Evolutionary conservation across 208 protist species (phyloP).

Genomic region (Crithidia fasciculata): DNA sequence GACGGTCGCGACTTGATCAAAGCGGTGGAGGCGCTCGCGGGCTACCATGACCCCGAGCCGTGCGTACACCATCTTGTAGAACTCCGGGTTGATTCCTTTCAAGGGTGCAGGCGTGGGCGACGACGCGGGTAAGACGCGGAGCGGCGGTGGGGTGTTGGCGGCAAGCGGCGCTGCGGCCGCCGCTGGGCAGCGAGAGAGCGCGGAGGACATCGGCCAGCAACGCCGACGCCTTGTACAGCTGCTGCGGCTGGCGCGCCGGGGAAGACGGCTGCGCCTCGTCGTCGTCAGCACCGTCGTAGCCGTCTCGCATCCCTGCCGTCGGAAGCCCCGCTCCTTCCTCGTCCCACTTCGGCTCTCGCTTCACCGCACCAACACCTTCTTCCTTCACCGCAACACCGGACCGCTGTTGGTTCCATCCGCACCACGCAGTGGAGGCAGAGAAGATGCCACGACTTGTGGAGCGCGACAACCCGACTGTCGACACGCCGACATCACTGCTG

Average conservation of each 20-base stretch:
- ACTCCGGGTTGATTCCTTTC: slow-evolving; percentile 51
- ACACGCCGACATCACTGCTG: neutral
- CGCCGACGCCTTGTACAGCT: slow-evolving; percentile 32
- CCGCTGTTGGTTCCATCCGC: neutral
- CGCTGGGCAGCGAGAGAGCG: slow-evolving; percentile 42
- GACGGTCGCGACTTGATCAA: slow-evolving; percentile 40
- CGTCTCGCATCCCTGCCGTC: slow-evolving; percentile 5
- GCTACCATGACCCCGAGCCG: slow-evolving; percentile 78
- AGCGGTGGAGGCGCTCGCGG: slow-evolving; percentile 64
- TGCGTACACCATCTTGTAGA: slow-evolving; percentile 86
- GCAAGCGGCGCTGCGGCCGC: neutral
- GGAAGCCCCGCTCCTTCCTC: neutral
- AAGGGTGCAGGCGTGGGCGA: slow-evolving; percentile 26
- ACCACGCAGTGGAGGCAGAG: neutral
- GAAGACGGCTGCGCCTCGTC: slow-evolving; percentile 3
- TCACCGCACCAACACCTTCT: slow-evolving; percentile 5
- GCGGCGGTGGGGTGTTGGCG: slow-evolving; percentile 19
- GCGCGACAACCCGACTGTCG: too few relatives aligned
- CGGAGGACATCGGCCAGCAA: slow-evolving; percentile 46
- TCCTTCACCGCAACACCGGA: slow-evolving; percentile 2
- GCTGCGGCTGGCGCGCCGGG: slow-evolving; percentile 6
- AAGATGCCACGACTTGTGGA: neutral
- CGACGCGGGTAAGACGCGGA: slow-evolving; percentile 15
- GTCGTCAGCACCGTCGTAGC: neutral
- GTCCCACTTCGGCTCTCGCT: slow-evolving; percentile 34